Percentiles rank a stretch among this genome's conserved stretches.
phyloP scores from a whole-genome alignment of 805 yeast species.

The Barnettozyma wickerhamii region DNA sequence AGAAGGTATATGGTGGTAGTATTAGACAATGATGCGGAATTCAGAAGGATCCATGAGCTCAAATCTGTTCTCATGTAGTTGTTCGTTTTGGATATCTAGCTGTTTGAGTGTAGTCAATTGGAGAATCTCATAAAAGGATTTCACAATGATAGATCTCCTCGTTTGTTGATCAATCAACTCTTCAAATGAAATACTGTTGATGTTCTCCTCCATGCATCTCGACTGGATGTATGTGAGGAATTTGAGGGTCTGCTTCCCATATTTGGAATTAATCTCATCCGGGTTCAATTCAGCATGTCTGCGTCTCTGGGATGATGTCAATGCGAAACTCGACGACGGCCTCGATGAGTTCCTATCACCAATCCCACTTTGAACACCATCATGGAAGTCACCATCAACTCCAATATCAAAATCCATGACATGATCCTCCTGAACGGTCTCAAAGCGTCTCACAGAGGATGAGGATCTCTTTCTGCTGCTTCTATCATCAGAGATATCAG shows the following conservation, averaged over 20 bases:
- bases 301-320: constrained; percentile 1
- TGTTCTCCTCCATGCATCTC: constrained; percentile 14
- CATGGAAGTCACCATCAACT: constrained; percentile 1
- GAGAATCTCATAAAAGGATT: constrained; percentile 25
- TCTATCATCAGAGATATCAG: constrained; percentile 4
- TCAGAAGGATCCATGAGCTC: constrained; percentile 11
- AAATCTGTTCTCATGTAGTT: constrained; percentile 2
- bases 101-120: constrained; percentile 23
- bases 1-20: too few relatives aligned
- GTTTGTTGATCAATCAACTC: constrained; percentile 13
- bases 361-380: neutral
- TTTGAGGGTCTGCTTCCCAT: constrained; percentile 17
- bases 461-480: constrained; percentile 16
- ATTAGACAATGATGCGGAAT: constrained; percentile 7
- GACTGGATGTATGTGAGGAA: constrained; percentile 19
- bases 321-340: neutral
- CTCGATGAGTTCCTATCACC: neutral
- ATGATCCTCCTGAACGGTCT: constrained; percentile 14
- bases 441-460: constrained; percentile 14
- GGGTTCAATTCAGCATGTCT: neutral
- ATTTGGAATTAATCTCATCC: constrained; percentile 6
- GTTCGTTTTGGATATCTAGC: constrained; percentile 8
- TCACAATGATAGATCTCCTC: constrained; percentile 16
- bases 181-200: constrained; percentile 11
- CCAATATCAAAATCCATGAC: constrained; percentile 12